phyloP scores from a whole-genome alignment of 352 stramenopile genomes.

The Bremia lactucae region DNA sequence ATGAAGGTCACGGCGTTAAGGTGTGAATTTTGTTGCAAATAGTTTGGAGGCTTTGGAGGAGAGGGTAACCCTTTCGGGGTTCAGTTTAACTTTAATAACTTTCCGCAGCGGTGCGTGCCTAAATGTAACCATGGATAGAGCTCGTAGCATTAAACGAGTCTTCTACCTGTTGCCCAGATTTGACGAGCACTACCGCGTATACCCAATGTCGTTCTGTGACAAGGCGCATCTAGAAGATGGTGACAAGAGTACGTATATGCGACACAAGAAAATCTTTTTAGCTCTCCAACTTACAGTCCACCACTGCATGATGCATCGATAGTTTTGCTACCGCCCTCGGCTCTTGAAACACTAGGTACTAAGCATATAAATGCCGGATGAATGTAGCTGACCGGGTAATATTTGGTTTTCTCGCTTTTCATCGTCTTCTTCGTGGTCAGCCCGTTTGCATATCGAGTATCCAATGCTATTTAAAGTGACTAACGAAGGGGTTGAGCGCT shows the following conservation, averaged over 20 bases:
- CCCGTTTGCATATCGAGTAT: conserved; percentile 94
- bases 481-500: conserved; percentile 77
- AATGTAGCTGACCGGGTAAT: too few relatives aligned
- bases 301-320: conserved; percentile 1
- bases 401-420: too few relatives aligned
- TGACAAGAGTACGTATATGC: conserved; percentile 64
- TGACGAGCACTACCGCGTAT: conserved; percentile 81
- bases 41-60: conserved; percentile 66
- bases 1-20: too few relatives aligned
- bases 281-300: conserved; percentile 3
- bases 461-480: conserved; percentile 98
- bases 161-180: conserved; percentile 30
- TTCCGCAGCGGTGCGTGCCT: conserved; percentile 42
- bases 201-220: conserved; percentile 81
- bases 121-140: background rate
- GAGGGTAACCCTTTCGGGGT: conserved; percentile 73
- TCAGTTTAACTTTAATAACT: conserved; percentile 73
- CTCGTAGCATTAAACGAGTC: too few relatives aligned
- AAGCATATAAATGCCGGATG: too few relatives aligned
- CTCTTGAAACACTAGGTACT: conserved; percentile 92
- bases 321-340: conserved; percentile 95
- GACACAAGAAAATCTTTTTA: background rate
- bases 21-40: background rate
- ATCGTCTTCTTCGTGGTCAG: conserved; percentile 22
- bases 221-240: conserved; percentile 83